Base-by-base conservation (phyloP, 1,284 basidiomycete genomes). In the Phellopilus nigrolimitatus region DNA sequence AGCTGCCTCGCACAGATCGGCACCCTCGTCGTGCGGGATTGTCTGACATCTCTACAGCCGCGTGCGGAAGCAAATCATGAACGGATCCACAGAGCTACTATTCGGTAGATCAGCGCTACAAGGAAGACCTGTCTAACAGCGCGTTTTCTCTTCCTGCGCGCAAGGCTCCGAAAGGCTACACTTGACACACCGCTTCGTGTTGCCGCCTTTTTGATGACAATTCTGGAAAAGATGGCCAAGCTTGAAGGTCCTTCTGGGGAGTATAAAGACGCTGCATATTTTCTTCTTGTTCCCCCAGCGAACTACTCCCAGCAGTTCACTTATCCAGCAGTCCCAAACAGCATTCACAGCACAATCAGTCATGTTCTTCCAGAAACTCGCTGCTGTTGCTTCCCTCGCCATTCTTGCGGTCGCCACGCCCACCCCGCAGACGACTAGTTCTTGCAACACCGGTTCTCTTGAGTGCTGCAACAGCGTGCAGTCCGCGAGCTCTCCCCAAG, bases 381-480 rank as follows among this genome's bases (percentile, higher is more conserved):
- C 38, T 27, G 15, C 44, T 39, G 21, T 52, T 45, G 50, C 54
- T 19, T 56, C 54, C 28, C 54, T 56, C 45, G 54, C 54, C 22
- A 40, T 52, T 27, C 46, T 56, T 52, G 54, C 54, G 42, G 53
- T 55, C 49, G 53, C 53, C 49, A 55, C 49, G 12, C 43, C 53
- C 9, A 38, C 38, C 21, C 41, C 49, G 10, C 40, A 42, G 27
- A 22, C 44, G 2, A n/a, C 24, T n/a, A 8, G 22, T 12, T 21
- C 47, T 25, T 56, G 54, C 49, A 56, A 47, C 31, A 56, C 54
- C 27, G 54, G 49, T 0, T 13, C 45, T 3, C 10, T 52, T 19
- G 45, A 52, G 30, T 56, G 54, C 50, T 56, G 54, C 49, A 36
- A 56, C 22, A 46, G 42, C 39, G 50, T 52, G 9, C 45, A 56